Percentiles rank a stretch among this genome's conserved stretches.
These are phyloP conservation scores for Breynia disticha DNA, from an alignment of 441 rosid species.

Conservation along the genomic window DNA sequence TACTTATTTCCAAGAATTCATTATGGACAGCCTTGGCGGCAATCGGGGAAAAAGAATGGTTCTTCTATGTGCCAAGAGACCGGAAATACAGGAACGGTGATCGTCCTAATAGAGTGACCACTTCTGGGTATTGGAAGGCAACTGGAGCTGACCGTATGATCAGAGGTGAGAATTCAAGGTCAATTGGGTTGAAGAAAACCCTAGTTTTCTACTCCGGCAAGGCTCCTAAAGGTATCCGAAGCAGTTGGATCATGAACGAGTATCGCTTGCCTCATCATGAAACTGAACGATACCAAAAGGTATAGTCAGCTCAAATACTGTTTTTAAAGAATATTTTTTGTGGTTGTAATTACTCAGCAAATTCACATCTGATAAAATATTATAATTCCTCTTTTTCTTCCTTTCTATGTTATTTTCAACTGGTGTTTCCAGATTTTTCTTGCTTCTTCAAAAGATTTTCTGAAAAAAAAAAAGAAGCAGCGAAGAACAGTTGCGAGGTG, in stretches of 20 bases:
- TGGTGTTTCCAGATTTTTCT: too few species aligned
- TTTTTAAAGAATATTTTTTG: too few species aligned
- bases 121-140: slow-evolving; percentile 99
- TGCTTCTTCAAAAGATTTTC: too few species aligned
- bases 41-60: slow-evolving; percentile 99
- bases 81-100: slow-evolving; percentile 92
- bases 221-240: slow-evolving; percentile 94
- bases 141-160: slow-evolving; percentile 99
- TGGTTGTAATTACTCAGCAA: too few species aligned
- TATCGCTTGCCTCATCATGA: slow-evolving; percentile 95
- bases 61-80: slow-evolving; percentile 94
- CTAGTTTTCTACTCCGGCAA: slow-evolving; percentile 97
- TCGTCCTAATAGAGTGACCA: slow-evolving; percentile 88
- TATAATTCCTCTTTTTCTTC: too few species aligned
- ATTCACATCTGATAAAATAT: too few species aligned
- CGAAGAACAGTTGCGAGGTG: too few species aligned
- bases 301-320: too few species aligned
- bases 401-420: too few species aligned
- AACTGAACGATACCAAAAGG: slow-evolving; percentile 88
- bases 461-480: too few species aligned
- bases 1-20: not conserved
- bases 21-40: slow-evolving; percentile 63
- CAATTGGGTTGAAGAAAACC: slow-evolving; percentile 97
- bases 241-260: slow-evolving; percentile 99
- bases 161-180: slow-evolving; percentile 55